phyloP scores from a whole-genome alignment of 106 monocot species.

The Chionographis japonica region DNA sequence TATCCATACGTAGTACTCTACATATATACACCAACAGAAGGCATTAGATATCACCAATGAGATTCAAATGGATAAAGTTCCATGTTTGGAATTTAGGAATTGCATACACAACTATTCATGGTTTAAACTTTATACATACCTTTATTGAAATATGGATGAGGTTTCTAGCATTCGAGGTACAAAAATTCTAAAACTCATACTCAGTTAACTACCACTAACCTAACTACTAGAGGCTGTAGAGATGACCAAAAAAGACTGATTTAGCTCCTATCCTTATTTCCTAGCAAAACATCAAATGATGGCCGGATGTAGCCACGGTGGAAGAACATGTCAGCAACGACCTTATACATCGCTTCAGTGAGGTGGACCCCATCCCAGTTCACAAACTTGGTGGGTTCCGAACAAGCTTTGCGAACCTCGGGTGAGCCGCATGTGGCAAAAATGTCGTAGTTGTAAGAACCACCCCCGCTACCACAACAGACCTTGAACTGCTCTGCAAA shows the following conservation, averaged over 20 bases:
- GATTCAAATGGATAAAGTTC: no score
- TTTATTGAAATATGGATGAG: no score
- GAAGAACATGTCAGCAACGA: conserved; percentile 71
- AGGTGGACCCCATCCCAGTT: conserved; percentile 98
- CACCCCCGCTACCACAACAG: conserved; percentile 82
- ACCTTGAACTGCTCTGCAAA: conserved; percentile 63
- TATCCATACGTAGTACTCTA: no score
- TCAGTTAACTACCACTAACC: no score
- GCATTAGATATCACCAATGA: no score
- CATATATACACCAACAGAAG: no score
- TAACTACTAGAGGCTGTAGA: no score
- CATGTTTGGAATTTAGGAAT: no score
- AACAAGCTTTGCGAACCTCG: conserved; percentile 38
- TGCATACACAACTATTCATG: no score
- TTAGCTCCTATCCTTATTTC: conserved; percentile 1
- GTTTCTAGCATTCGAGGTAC: no score
- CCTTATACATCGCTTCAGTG: conserved; percentile 80
- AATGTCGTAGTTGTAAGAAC: conserved; percentile 64
- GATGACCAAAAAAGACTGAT: not conserved
- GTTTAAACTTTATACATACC: no score
- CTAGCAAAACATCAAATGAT: conserved; percentile 32
- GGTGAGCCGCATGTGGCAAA: conserved; percentile 76
- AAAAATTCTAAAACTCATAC: no score
- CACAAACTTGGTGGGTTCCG: conserved; percentile 50
- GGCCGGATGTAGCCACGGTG: conserved; percentile 43